Percentiles rank a stretch among this genome's conserved stretches.
These are phyloP conservation scores for Alternaria brassicicola DNA, from an alignment of 2,329 filamentous ascomycete species.

Conservation along the genomic window DNA sequence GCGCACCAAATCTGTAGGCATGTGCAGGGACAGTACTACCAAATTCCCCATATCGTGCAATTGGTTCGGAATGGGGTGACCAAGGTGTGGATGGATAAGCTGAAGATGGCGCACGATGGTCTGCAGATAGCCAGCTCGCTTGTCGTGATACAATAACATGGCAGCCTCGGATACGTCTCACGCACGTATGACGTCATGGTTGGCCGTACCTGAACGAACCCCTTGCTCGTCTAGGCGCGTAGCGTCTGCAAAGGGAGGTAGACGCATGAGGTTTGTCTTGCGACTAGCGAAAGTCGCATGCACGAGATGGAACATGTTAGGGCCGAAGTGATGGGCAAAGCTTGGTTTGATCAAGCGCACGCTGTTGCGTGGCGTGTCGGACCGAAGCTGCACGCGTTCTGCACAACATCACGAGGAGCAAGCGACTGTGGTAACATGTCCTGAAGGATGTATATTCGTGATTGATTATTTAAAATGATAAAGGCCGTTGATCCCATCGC, in stretches of 20 bases:
- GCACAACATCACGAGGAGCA: neutral
- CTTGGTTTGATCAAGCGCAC: conserved; percentile 1
- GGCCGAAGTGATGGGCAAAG: neutral
- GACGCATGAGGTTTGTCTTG: neutral
- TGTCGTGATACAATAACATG: neutral
- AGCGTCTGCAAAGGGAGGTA: neutral
- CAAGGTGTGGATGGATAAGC: neutral
- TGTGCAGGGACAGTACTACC: conserved; percentile 7
- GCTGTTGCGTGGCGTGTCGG: neutral
- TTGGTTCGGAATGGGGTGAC: neutral
- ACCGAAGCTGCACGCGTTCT: neutral
- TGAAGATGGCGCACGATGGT: conserved; percentile 6
- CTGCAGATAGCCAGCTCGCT: conserved; percentile 8
- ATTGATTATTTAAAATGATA: conserved; percentile 24
- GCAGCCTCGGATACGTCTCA: neutral
- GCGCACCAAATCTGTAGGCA: conserved; percentile 10
- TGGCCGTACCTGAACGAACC: neutral
- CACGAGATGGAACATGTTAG: neutral
- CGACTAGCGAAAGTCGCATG: neutral
- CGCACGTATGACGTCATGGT: conserved; percentile 8
- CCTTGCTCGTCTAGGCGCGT: neutral
- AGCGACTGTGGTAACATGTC: neutral
- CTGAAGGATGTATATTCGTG: conserved; percentile 21
- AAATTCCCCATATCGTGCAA: conserved; percentile 7
- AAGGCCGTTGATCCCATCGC: conserved; percentile 20